Conservation (phyloP, 164 flowering plant genomes). For the Berberis thunbergii region DNA sequence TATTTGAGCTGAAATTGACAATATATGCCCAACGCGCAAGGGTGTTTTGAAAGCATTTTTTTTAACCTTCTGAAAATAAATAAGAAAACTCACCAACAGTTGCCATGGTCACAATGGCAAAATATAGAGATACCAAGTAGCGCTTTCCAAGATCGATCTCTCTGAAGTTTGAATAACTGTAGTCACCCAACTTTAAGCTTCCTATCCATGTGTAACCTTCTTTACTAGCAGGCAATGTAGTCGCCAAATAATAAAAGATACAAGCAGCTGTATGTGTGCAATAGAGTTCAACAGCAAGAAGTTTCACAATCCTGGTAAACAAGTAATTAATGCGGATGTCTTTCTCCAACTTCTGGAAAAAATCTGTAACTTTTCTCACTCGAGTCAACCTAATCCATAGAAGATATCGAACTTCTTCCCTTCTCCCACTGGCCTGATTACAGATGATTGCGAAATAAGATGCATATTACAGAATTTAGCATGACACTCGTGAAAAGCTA, state of each 20-base stretch:
- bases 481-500: too few species aligned
- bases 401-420: constrained; percentile 57
- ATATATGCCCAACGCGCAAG: too few species aligned
- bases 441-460: background rate
- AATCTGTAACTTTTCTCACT: constrained; percentile 33
- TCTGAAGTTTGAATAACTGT: constrained; percentile 51
- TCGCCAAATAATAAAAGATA: constrained; percentile 71
- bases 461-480: background rate
- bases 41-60: too few species aligned
- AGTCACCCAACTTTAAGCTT: constrained; percentile 64
- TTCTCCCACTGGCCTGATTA: constrained; percentile 38
- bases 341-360: constrained; percentile 57
- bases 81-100: constrained; percentile 52
- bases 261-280: constrained; percentile 88
- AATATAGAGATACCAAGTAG: constrained; percentile 59
- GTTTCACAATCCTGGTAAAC: constrained; percentile 64
- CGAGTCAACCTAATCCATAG: constrained; percentile 62
- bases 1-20: too few species aligned
- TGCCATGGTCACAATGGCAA: constrained; percentile 78
- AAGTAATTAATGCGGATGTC: constrained; percentile 62
- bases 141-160: constrained; percentile 60
- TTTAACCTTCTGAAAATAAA: too few species aligned
- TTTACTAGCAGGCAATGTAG: constrained; percentile 51
- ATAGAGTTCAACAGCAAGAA: constrained; percentile 61
- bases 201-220: constrained; percentile 88